Percentiles rank a stretch among this genome's conserved stretches.
These are phyloP conservation scores for Metschnikowia peoriensis DNA, from an alignment of 805 yeast species.

Conservation along the genomic window DNA sequence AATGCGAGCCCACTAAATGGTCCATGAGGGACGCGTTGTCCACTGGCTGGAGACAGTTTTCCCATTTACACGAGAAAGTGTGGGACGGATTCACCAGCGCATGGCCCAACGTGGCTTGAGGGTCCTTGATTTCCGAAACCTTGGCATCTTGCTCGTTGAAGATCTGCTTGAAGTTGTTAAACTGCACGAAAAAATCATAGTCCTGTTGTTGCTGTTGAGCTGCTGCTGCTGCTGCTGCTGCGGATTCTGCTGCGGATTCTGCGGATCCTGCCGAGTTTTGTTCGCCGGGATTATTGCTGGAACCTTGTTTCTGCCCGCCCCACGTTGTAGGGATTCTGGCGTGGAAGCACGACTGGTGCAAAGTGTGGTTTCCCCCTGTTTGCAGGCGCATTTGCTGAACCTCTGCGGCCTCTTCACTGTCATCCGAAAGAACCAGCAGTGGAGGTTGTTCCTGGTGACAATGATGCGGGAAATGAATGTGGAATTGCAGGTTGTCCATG, in stretches of 20 bases:
- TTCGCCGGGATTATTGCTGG: neutral
- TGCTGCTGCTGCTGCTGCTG: neutral
- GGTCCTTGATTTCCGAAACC: conserved; percentile 2
- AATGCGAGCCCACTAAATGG: conserved; percentile 48
- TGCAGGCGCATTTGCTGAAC: neutral
- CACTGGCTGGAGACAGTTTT: conserved; percentile 50
- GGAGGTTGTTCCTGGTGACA: conserved; percentile 25
- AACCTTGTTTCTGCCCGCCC: neutral
- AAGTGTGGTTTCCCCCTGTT: conserved; percentile 7
- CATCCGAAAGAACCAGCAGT: neutral
- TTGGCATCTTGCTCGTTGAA: conserved; percentile 4
- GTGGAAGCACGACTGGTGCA: conserved; percentile 46
- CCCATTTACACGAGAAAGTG: conserved; percentile 60
- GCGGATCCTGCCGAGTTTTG: neutral
- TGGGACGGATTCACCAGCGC: conserved; percentile 1
- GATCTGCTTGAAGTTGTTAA: conserved; percentile 28
- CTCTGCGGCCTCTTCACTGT: neutral
- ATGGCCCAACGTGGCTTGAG: neutral
- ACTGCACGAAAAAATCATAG: conserved; percentile 38
- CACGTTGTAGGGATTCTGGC: conserved; percentile 35
- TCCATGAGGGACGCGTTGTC: conserved; percentile 30
- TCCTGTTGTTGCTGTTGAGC: conserved; percentile 23
- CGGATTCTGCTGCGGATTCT: neutral
- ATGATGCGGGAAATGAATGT: conserved; percentile 41
- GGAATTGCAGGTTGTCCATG: conserved; percentile 19